Percentiles rank a stretch among this genome's conserved stretches.
phyloP scores from a whole-genome alignment of 306 rosid genomes.

The Geum urbanum region DNA sequence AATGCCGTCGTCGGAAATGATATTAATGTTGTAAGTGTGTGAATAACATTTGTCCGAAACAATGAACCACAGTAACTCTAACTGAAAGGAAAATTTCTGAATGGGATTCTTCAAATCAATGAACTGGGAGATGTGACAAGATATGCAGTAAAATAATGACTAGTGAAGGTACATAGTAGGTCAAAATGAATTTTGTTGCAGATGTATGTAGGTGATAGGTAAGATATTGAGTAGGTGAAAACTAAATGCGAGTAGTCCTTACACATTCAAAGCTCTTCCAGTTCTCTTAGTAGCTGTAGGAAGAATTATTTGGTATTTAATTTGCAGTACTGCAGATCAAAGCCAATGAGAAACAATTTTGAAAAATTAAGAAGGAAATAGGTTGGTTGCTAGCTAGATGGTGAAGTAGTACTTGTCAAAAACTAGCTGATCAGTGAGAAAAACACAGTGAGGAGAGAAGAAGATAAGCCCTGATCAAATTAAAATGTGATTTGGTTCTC shows the following conservation, averaged over 20 bases:
- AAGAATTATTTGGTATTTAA: neutral
- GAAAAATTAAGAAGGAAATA: neutral
- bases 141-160: slow-evolving; percentile 6
- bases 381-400: neutral
- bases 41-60: no score
- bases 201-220: slow-evolving; percentile 4
- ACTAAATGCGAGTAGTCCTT: slow-evolving; percentile 2
- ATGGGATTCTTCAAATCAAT: neutral
- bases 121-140: slow-evolving; percentile 9
- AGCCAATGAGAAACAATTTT: neutral
- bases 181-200: neutral
- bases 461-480: neutral
- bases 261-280: neutral
- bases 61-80: no score
- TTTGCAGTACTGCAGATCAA: neutral
- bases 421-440: neutral
- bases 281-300: neutral
- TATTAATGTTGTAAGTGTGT: no score
- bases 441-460: neutral
- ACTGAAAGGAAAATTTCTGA: no score
- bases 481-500: neutral
- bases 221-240: neutral
- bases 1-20: neutral
- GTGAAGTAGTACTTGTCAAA: neutral
- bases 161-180: neutral